Conservation (phyloP, 2,329 filamentous ascomycete genomes). For the Curvularia hawaiiensis region DNA sequence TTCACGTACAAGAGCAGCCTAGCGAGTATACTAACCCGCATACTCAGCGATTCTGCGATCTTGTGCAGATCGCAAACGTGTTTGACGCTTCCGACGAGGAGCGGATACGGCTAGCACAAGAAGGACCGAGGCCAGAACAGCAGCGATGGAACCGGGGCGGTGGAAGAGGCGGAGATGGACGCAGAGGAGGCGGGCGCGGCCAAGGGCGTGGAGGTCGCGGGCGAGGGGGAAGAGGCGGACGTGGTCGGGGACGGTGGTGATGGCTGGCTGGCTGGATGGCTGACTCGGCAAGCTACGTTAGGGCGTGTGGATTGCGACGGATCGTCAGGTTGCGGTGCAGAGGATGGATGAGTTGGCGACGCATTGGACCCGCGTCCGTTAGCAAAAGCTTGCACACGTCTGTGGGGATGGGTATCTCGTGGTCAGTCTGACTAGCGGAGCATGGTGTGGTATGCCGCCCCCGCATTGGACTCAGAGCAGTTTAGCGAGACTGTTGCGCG, state of each 20-base stretch:
- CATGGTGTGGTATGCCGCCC: neutral
- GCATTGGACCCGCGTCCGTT: neutral
- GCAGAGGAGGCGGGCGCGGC: constrained; percentile 31
- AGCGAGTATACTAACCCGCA: constrained; percentile 87
- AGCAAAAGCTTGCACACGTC: neutral
- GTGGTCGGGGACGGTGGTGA: constrained; percentile 37
- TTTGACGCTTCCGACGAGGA: constrained; percentile 78
- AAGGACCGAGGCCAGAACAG: constrained; percentile 37
- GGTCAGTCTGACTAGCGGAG: neutral
- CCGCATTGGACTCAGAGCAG: neutral
- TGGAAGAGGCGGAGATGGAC: constrained; percentile 33
- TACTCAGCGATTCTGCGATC: constrained; percentile 77
- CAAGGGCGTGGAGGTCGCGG: constrained; percentile 10
- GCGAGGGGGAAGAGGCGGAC: constrained; percentile 22
- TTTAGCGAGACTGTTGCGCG: neutral
- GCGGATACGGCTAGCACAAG: constrained; percentile 43
- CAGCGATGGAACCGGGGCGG: constrained; percentile 35
- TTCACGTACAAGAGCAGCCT: constrained; percentile 67
- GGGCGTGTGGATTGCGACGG: neutral
- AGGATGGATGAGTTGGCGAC: neutral
- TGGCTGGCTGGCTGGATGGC: constrained; percentile 2
- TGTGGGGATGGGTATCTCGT: neutral
- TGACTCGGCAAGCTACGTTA: neutral
- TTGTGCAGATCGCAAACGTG: constrained; percentile 77
- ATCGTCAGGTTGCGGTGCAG: neutral